A percentile compares a stretch with the other conserved stretches of the same genome.
These are phyloP conservation scores for Candida buenavistaensis DNA, from an alignment of 1,139 yeast genomes.

Conservation along the genomic window DNA sequence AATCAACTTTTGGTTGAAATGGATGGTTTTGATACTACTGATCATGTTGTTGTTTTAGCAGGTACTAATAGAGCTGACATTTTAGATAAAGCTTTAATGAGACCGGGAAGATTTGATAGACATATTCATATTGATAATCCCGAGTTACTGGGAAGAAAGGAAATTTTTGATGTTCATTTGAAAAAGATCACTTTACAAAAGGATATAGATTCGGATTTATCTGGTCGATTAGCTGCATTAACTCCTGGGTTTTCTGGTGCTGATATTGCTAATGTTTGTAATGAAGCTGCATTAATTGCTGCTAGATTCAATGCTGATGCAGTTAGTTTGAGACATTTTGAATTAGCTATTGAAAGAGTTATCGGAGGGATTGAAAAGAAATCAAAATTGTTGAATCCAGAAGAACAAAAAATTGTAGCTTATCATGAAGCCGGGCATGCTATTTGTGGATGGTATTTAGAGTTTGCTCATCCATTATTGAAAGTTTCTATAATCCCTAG, in stretches of 20 bases:
- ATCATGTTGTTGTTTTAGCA: conserved; percentile 94
- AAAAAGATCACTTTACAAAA: conserved; percentile 58
- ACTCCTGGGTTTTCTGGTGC: conserved; percentile 99
- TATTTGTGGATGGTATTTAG: conserved; percentile 92
- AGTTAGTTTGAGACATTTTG: conserved; percentile 80
- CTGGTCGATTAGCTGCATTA: conserved; percentile 89
- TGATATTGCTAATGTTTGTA: conserved; percentile 94
- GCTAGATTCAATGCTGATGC: conserved; percentile 76
- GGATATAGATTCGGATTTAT: conserved; percentile 46
- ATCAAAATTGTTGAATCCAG: conserved; percentile 75
- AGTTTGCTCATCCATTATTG: conserved; percentile 86
- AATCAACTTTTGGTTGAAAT: conserved; percentile 94
- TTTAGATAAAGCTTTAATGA: conserved; percentile 84
- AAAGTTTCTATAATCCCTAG: conserved; percentile 96
- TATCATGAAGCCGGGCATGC: conserved; percentile 99
- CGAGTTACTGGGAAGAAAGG: conserved; percentile 90
- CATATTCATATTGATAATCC: conserved; percentile 91
- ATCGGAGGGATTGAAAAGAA: conserved; percentile 96
- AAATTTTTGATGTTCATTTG: conserved; percentile 84
- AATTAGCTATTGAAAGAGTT: conserved; percentile 94
- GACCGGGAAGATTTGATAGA: conserved; percentile 97
- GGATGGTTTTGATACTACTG: conserved; percentile 92
- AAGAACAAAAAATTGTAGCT: conserved; percentile 87
- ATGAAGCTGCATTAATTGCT: conserved; percentile 95
- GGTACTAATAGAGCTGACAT: conserved; percentile 97